These are phyloP conservation scores for Pseudogymnoascus sp. DNA, from an alignment of 2,329 filamentous ascomycete species.

Conservation along the genomic window DNA sequence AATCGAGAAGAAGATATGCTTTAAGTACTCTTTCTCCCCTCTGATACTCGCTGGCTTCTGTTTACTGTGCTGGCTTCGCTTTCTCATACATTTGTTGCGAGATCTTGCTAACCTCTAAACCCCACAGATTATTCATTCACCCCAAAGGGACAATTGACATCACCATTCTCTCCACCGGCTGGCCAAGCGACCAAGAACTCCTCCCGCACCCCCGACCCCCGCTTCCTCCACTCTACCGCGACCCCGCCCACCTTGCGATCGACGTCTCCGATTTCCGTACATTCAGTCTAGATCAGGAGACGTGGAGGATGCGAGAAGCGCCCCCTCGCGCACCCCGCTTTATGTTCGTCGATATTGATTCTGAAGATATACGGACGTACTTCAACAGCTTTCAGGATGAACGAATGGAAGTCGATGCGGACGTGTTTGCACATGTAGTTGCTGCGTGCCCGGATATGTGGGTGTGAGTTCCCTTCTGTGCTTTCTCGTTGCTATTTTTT, in stretches of 20 bases:
- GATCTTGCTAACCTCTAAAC: neutral
- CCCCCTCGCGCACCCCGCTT: neutral
- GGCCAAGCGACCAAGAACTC: neutral
- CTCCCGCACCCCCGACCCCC: neutral
- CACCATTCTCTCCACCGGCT: neutral
- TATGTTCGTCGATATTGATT: neutral
- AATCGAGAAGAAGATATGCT: neutral
- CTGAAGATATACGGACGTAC: neutral
- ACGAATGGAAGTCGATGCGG: neutral
- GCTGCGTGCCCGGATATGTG: neutral
- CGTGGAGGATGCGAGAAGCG: neutral
- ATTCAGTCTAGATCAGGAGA: neutral
- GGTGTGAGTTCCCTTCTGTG: neutral
- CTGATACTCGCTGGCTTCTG: neutral
- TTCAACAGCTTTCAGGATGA: neutral
- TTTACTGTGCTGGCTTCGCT: neutral
- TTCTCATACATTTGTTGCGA: neutral
- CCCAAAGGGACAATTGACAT: neutral
- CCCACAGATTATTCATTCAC: neutral
- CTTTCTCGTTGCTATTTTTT: neutral
- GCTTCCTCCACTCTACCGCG: neutral
- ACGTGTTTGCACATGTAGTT: neutral
- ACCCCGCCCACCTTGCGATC: neutral
- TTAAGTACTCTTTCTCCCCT: neutral
- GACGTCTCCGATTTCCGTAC: neutral